These are phyloP conservation scores for Iris pallida DNA, from an alignment of 116 monocot species.

Conservation along the genomic window DNA sequence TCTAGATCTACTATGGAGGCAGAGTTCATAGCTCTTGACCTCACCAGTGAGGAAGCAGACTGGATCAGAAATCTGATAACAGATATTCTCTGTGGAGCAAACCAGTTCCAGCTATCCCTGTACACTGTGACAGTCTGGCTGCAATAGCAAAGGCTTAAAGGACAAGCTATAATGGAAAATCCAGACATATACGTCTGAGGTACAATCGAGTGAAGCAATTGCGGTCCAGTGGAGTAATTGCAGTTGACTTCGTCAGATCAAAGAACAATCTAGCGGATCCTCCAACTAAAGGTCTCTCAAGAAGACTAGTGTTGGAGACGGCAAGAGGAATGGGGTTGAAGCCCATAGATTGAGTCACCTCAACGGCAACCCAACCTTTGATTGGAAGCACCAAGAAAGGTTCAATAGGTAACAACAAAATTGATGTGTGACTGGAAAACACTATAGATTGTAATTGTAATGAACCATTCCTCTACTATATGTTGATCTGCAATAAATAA, in stretches of 20 bases:
- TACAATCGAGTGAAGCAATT: no score
- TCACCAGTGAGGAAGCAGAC: background rate
- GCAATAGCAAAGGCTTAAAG: no score
- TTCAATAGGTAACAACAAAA: conserved; percentile 6
- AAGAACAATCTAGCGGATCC: no score
- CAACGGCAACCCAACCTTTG: background rate
- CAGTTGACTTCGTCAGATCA: no score
- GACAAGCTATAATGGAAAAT: no score
- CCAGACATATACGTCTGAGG: no score
- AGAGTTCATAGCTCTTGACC: no score
- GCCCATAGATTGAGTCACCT: no score
- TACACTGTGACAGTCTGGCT: background rate
- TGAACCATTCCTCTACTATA: background rate
- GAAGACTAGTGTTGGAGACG: no score
- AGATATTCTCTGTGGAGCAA: background rate
- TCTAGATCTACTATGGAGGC: background rate
- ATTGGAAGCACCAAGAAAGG: conserved; percentile 4
- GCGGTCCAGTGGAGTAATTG: no score
- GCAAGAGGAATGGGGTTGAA: no score
- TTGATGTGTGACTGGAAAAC: background rate
- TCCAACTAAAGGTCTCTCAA: no score
- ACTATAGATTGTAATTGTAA: background rate
- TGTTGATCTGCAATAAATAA: background rate
- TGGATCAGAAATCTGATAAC: background rate
- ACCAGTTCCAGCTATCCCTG: background rate